These are phyloP conservation scores for Chlorella sorokiniana DNA, from an alignment of 139 green algal species.

Conservation along the genomic window DNA sequence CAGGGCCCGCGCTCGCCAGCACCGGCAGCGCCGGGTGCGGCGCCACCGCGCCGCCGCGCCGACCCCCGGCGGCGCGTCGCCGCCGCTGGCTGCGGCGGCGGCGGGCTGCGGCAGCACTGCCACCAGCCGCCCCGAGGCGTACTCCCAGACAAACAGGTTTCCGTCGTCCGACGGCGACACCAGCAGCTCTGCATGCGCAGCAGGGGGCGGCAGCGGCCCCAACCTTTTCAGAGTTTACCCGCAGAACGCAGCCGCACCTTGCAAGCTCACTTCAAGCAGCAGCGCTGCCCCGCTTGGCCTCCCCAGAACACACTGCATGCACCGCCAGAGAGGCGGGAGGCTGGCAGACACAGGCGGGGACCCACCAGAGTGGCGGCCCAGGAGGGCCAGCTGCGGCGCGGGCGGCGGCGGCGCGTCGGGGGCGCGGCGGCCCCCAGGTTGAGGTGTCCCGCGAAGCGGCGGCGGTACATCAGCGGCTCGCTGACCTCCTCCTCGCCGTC, in stretches of 20 bases:
- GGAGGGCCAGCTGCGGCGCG: constrained; percentile 21
- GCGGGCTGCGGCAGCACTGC: constrained; percentile 12
- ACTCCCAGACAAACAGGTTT: constrained; percentile 71
- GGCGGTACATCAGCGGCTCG: constrained; percentile 36
- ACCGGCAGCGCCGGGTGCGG: constrained; percentile 34
- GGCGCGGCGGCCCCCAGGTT: constrained; percentile 32
- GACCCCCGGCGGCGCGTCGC: neutral
- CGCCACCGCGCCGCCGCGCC: constrained; percentile 4
- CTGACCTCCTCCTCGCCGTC: constrained; percentile 29
- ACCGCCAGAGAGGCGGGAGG: neutral
- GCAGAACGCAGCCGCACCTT: no score
- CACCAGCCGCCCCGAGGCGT: constrained; percentile 44
- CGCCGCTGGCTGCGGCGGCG: neutral
- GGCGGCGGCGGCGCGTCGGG: neutral
- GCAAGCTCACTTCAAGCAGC: neutral
- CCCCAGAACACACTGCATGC: neutral
- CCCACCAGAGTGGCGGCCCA: constrained; percentile 19
- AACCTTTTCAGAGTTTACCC: no score
- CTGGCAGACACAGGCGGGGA: neutral
- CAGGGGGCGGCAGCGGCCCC: no score
- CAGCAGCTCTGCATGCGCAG: constrained; percentile 40
- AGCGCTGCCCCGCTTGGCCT: neutral
- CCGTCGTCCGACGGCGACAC: constrained; percentile 70
- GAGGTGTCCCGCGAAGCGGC: constrained; percentile 59
- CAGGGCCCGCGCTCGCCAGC: constrained; percentile 53